Evolutionary conservation across 352 stramenopile genomes (phyloP), one percentile per base, ranked within the genome.

Genomic region (Phytophthora vignae): DNA sequence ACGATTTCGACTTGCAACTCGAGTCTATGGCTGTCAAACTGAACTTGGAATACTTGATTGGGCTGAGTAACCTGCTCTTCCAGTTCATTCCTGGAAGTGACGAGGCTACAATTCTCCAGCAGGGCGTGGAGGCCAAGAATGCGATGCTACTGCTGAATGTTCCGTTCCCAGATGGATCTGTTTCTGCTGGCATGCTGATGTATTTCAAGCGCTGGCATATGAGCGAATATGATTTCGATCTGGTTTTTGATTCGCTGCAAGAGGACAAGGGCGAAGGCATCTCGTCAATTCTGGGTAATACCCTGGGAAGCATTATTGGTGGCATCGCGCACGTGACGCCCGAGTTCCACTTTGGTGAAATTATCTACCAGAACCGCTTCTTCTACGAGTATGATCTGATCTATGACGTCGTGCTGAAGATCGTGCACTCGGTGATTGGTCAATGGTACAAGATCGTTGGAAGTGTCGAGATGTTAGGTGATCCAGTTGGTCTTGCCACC

Each of bases 371-470:
- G 27, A 93, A 95, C 69, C 85, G 78, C 29, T 96, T 95, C 72
- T 93, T 96, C 53, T 92, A 94, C 73, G 80, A 94, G 64, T 92
- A 96, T 74, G 90, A 96, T 46, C 71, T 96, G 48, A 71, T 96
- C 2, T 90, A 83, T 52, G 85, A 89, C 25, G 88, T 96, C 14
- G 66, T 95, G 7, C 78, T 82, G 52, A 83, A 90, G 61, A 89
- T 95, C 58, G 86, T 96, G 14, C 75, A 87, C 59, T 85, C 80
- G 4, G 87, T 95, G 9, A 68, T 96, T 25, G 78, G 87, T 0
- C 90, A 96, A 67, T 96, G 90, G 90, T 96, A 96, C 76, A 96
- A 95, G 67, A 93, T 96, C 27, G 90, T 96, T 21, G 90, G 90
- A 38, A 94, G 86, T 64, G 85, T 96, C 2, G 90, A 96, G 68